Evolutionary conservation across 129 eudicot genomes (phyloP), one percentile per base, ranked within the genome.

Genomic region (Saussurea involucrata): DNA sequence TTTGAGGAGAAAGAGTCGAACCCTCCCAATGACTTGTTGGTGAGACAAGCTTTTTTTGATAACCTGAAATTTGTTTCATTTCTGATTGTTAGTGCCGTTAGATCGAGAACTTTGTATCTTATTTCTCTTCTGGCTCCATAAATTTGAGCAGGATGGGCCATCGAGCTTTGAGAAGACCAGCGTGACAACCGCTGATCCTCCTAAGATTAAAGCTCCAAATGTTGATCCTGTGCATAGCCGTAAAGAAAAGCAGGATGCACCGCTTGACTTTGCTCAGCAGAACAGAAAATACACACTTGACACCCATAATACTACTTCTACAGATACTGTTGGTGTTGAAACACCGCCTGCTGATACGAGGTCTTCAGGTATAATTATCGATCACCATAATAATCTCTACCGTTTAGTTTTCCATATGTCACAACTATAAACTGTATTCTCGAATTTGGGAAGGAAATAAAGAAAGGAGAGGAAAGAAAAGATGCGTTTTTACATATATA

Each of bases 21-120:
- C 71, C 90, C 88, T 80, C 70, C 87, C 3, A 87, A 37, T 64
- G 96, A 94, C 73, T 84, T 87, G 69, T 80, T 83, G 97, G 96
- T 88, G 81, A 82, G 82, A 53, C 42, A 42, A 57, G n/a, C 1
- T 55, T 33, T 33, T 33, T 33, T 65, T 20, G 46, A 0, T 78
- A 37, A 63, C 57, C 15, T 53, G 49, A 32, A 17, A 79, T 67
- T 21, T 53, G 61, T 66, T 40, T 24, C 6, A n/a, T 63, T 36
- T 2, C 11, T 78, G n/a, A 24, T 36, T 77, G 21, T 71, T 17
- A 71, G 57, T 28, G 15, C 20, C 22, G 25, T 8, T 55, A 55
- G 21, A 55, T 55, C 5, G 63, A 24, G 28, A 21, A 69, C 60
- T 29, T 69, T 69, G 29, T 24, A 55, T 74, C 27, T 18, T 29